Percentiles rank a stretch among this genome's conserved stretches.
These are phyloP conservation scores for Carnegiea gigantea DNA, from an alignment of 179 eudicot species.

Conservation along the genomic window DNA sequence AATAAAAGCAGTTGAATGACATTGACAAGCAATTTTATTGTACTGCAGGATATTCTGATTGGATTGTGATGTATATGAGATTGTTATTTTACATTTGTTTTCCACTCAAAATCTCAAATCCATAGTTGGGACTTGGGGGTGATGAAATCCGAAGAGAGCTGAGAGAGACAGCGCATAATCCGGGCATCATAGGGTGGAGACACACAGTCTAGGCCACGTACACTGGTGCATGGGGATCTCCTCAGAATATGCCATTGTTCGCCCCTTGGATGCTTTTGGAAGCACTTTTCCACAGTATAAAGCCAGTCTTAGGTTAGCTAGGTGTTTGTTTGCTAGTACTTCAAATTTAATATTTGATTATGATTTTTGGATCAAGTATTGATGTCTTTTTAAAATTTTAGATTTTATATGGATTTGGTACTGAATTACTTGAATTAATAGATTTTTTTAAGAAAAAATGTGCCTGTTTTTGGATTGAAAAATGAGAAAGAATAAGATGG, in stretches of 20 bases:
- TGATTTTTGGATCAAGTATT: too few relatives aligned
- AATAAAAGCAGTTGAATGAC: neutral
- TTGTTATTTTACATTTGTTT: too few relatives aligned
- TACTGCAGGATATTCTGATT: neutral
- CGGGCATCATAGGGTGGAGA: neutral
- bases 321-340: neutral
- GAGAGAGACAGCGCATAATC: neutral
- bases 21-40: neutral
- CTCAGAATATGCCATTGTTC: slow-evolving; percentile 18
- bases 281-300: neutral
- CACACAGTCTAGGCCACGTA: slow-evolving; percentile 10
- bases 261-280: neutral
- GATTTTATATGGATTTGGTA: too few relatives aligned
- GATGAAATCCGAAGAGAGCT: neutral
- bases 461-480: too few relatives aligned
- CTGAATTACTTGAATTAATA: too few relatives aligned
- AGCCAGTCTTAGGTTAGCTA: too few relatives aligned
- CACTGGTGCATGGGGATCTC: neutral
- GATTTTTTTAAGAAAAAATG: too few relatives aligned
- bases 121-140: too few relatives aligned
- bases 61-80: too few relatives aligned
- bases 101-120: too few relatives aligned
- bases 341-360: neutral
- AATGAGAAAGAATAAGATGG: too few relatives aligned
- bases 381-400: too few relatives aligned